These are phyloP conservation scores for Vigna hirtella DNA, from an alignment of 306 rosid genomes.

Conservation along the genomic window DNA sequence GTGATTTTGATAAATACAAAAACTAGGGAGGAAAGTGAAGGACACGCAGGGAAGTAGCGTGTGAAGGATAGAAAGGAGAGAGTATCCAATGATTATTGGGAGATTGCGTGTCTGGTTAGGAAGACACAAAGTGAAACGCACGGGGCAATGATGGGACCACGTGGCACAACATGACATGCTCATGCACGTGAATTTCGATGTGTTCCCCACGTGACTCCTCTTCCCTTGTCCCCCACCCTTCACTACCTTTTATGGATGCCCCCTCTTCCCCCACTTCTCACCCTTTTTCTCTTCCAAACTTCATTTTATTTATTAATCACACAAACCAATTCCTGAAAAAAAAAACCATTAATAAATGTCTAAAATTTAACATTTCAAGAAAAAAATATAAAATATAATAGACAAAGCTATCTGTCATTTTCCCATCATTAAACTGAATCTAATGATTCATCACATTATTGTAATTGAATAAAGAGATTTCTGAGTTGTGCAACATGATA, in stretches of 20 bases:
- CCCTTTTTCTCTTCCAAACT: background rate
- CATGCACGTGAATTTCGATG: constrained; percentile 33
- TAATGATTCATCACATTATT: too few species aligned
- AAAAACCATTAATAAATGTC: too few species aligned
- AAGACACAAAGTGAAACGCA: constrained; percentile 40
- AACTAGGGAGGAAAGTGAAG: background rate
- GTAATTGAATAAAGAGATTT: too few species aligned
- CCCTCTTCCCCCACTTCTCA: background rate
- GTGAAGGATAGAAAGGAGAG: background rate
- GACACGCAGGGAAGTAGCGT: background rate
- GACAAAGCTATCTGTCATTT: too few species aligned
- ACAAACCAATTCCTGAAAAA: too few species aligned
- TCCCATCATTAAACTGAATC: too few species aligned
- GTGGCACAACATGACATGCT: constrained; percentile 37
- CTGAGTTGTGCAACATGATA: too few species aligned
- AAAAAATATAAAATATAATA: too few species aligned
- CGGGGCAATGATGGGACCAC: constrained; percentile 38
- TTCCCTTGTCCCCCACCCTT: constrained; percentile 33
- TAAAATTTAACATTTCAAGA: too few species aligned
- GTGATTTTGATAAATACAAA: too few species aligned
- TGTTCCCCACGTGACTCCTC: constrained; percentile 45
- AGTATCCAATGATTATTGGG: constrained; percentile 44
- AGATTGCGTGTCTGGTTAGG: constrained; percentile 35
- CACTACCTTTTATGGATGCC: constrained; percentile 13
- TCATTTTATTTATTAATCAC: too few species aligned